Conservation (phyloP, 2,329 filamentous ascomycete genomes). For the Juglanconis juglandina region DNA sequence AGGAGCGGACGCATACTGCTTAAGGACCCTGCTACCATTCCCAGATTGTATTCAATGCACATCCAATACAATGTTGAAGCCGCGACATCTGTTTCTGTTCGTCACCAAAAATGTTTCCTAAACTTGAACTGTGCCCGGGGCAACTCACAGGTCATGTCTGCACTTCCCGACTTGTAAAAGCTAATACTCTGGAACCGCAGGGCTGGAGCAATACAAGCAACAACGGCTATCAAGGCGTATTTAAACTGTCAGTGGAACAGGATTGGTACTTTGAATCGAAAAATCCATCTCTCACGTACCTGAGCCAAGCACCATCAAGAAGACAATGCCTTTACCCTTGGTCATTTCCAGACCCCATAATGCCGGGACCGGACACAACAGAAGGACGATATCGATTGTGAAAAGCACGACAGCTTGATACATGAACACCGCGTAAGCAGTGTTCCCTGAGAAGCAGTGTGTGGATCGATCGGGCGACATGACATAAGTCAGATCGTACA, state of each 20-base stretch:
- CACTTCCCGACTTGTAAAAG: conserved; percentile 12
- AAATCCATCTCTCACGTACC: not conserved
- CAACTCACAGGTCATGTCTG: conserved; percentile 15
- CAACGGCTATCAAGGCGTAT: not conserved
- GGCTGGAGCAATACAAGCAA: conserved; percentile 17
- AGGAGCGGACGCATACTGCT: conserved; percentile 12
- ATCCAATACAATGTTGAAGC: conserved; percentile 18
- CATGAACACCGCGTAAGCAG: conserved; percentile 11
- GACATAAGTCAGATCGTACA: conserved; percentile 10
- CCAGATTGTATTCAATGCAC: conserved; percentile 17
- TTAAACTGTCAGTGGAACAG: not conserved
- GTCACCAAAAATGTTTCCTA: not conserved
- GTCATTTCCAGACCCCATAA: conserved; percentile 11
- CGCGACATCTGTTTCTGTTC: conserved; percentile 5
- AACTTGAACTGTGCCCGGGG: not conserved
- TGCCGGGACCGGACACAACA: conserved; percentile 10
- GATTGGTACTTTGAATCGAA: not conserved
- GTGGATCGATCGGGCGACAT: conserved; percentile 12
- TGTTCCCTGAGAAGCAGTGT: conserved; percentile 11
- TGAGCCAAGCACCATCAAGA: conserved; percentile 12
- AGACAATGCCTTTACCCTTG: conserved; percentile 1
- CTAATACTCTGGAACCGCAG: conserved; percentile 10
- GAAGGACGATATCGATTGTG: conserved; percentile 13
- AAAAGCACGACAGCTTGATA: conserved; percentile 15
- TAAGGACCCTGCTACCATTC: conserved; percentile 16